These are phyloP conservation scores for Exidia glandulosa DNA, from an alignment of 768 basidiomycete genomes.

Conservation along the genomic window DNA sequence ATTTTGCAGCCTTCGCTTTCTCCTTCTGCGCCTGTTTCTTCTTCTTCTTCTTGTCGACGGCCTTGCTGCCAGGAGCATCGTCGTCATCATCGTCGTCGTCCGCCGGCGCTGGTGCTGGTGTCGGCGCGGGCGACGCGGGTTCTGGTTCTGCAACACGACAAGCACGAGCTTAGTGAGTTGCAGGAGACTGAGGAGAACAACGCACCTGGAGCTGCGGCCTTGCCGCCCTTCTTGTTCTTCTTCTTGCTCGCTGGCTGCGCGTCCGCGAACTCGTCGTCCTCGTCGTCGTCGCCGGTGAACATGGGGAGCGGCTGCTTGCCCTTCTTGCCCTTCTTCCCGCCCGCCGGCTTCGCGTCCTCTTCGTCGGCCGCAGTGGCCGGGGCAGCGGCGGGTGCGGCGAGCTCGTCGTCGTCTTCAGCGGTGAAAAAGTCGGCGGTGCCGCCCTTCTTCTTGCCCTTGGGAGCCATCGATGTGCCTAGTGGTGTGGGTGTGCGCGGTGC, in stretches of 20 bases:
- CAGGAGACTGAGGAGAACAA: slow-evolving; percentile 6
- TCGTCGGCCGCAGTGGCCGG: background rate
- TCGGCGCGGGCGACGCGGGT: slow-evolving; percentile 14
- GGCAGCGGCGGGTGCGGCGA: background rate
- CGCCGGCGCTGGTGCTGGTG: slow-evolving; percentile 23
- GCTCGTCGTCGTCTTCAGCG: background rate
- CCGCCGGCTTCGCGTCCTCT: background rate
- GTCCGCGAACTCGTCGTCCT: background rate
- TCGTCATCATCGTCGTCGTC: slow-evolving; percentile 34
- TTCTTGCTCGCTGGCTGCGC: background rate
- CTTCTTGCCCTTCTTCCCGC: slow-evolving; percentile 14
- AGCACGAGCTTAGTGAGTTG: too few relatives aligned
- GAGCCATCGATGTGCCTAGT: background rate
- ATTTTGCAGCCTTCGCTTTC: slow-evolving; percentile 73
- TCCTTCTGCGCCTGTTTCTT: slow-evolving; percentile 77
- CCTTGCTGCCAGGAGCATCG: slow-evolving; percentile 42
- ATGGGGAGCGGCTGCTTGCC: slow-evolving; percentile 6
- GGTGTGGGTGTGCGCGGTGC: too few relatives aligned
- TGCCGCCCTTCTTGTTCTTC: slow-evolving; percentile 11
- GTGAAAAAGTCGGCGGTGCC: background rate
- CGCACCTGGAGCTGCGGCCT: slow-evolving; percentile 6
- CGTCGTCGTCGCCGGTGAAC: background rate
- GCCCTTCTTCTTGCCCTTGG: background rate
- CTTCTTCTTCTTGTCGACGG: slow-evolving; percentile 97
- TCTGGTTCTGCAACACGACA: background rate